A percentile compares a stretch with the other conserved stretches of the same genome.
These are phyloP conservation scores for Xanthoconium stramineum DNA, from an alignment of 768 basidiomycete species.

Conservation along the genomic window DNA sequence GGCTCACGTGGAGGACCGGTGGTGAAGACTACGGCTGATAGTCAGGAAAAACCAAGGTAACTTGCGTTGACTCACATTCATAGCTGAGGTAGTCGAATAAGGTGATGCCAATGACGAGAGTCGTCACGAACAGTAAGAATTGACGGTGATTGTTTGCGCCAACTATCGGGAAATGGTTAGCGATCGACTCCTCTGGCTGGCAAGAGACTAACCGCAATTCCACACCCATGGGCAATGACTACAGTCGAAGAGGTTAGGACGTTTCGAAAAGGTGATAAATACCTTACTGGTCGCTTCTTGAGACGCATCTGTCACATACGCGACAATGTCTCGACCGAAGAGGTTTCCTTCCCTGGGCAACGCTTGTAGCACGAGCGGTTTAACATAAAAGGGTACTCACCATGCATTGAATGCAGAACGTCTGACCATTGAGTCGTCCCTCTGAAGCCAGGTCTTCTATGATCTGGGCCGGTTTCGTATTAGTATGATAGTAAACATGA, in stretches of 20 bases:
- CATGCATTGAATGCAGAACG: slow-evolving; percentile 97
- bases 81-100: slow-evolving; percentile 84
- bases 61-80: slow-evolving; percentile 55
- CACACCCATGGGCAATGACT: slow-evolving; percentile 99
- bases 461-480: slow-evolving; percentile 43
- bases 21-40: slow-evolving; percentile 49
- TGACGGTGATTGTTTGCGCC: slow-evolving; percentile 94
- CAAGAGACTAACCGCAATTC: slow-evolving; percentile 78
- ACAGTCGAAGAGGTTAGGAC: slow-evolving; percentile 2
- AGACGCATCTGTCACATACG: slow-evolving; percentile 84
- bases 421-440: slow-evolving; percentile 89
- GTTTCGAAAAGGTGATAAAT: not conserved
- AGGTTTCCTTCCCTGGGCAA: slow-evolving; percentile 72
- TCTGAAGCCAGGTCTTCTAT: slow-evolving; percentile 89
- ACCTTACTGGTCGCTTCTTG: slow-evolving; percentile 89
- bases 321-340: slow-evolving; percentile 95
- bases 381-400: slow-evolving; percentile 35
- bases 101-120: slow-evolving; percentile 76
- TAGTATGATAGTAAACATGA: not conserved
- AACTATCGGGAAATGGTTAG: slow-evolving; percentile 44
- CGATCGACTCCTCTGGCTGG: not conserved
- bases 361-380: not conserved
- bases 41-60: not conserved
- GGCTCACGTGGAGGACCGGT: slow-evolving; percentile 25
- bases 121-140: slow-evolving; percentile 88